A percentile compares a stretch with the other conserved stretches of the same genome.
phyloP scores from a whole-genome alignment of 2,329 filamentous ascomycete genomes.

The Phoma herbarum region DNA sequence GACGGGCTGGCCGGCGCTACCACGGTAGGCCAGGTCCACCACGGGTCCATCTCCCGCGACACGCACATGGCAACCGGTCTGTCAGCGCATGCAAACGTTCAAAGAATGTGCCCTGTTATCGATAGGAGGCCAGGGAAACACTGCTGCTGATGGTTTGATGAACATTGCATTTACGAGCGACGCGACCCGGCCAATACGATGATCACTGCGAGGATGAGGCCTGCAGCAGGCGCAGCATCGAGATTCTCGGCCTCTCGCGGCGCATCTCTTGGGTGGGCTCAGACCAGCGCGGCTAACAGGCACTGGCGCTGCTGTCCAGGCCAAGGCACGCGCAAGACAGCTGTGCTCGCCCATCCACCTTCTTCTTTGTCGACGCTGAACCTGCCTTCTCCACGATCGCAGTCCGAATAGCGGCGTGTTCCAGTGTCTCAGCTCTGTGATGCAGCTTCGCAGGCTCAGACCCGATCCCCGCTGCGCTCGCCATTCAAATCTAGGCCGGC shows the following conservation, averaged over 20 bases:
- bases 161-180: neutral
- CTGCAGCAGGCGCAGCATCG: constrained; percentile 9
- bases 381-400: neutral
- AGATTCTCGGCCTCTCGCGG: constrained; percentile 6
- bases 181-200: neutral
- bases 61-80: constrained; percentile 1
- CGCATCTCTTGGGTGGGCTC: constrained; percentile 1
- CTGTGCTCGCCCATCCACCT: neutral
- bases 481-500: constrained; percentile 2
- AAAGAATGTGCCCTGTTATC: neutral
- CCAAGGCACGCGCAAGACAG: constrained; percentile 17
- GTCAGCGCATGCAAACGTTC: neutral
- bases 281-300: constrained; percentile 9
- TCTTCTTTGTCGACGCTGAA: constrained; percentile 10
- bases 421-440: constrained; percentile 15
- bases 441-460: neutral
- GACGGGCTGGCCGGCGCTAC: neutral
- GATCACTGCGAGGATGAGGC: constrained; percentile 14
- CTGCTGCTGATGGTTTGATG: neutral
- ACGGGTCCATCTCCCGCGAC: neutral
- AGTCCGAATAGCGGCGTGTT: constrained; percentile 5
- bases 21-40: constrained; percentile 12
- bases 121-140: neutral
- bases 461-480: neutral
- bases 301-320: constrained; percentile 4